These are phyloP conservation scores for Apiospora hydei DNA, from an alignment of 2,329 filamentous ascomycete species.

Conservation along the genomic window DNA sequence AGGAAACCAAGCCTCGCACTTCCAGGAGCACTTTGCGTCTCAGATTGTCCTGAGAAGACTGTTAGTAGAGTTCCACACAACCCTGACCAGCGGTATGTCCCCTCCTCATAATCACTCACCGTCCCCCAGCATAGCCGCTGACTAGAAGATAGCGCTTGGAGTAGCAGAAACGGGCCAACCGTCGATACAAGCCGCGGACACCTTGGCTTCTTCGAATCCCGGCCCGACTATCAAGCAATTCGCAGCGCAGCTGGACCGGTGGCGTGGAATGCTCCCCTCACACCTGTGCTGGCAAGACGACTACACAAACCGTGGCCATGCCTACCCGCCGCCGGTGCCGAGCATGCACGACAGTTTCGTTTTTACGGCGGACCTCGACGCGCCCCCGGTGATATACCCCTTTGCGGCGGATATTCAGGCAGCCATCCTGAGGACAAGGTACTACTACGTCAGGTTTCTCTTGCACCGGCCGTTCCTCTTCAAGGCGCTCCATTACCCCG, in stretches of 20 bases:
- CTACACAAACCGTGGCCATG: slow-evolving; percentile 8
- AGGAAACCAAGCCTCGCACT: slow-evolving; percentile 59
- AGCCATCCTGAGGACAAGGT: slow-evolving; percentile 63
- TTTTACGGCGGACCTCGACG: slow-evolving; percentile 55
- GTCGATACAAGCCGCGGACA: not conserved
- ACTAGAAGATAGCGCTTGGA: not conserved
- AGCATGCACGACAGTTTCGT: slow-evolving; percentile 43
- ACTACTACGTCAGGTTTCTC: slow-evolving; percentile 65
- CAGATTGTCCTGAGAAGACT: slow-evolving; percentile 64
- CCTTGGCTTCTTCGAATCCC: slow-evolving; percentile 34
- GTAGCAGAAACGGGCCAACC: not conserved
- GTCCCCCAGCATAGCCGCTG: not conserved
- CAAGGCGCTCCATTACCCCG: slow-evolving; percentile 65
- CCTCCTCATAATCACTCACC: not conserved
- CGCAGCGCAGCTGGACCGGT: slow-evolving; percentile 61
- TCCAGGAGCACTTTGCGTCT: slow-evolving; percentile 65
- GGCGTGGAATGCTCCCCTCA: slow-evolving; percentile 62
- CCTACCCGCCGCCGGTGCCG: slow-evolving; percentile 36
- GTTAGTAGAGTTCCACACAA: slow-evolving; percentile 59
- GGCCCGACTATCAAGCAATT: slow-evolving; percentile 55
- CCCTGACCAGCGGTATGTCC: slow-evolving; percentile 56
- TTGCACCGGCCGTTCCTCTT: slow-evolving; percentile 66
- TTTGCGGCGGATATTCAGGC: slow-evolving; percentile 64
- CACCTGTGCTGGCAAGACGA: slow-evolving; percentile 65
- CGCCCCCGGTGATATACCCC: slow-evolving; percentile 45